Evolutionary conservation across 225 moss, liverwort and hornwort species (phyloP), one percentile per base, ranked within the genome.

Genomic region (Straminergon stramineum): DNA sequence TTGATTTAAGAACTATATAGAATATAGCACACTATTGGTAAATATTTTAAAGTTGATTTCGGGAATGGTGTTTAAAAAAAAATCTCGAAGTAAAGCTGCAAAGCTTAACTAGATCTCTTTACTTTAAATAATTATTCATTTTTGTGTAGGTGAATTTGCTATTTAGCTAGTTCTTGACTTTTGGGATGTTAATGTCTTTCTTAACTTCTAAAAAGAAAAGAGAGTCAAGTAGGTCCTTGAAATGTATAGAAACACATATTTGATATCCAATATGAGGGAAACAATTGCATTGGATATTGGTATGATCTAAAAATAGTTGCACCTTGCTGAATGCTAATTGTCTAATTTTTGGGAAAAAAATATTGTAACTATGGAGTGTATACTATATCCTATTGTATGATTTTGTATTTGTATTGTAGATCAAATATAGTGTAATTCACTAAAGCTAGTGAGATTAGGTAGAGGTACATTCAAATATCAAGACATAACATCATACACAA

Each of bases 241-340:
- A 37, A 55, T 24, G 6, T 37, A 0, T 0, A 0, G 1, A 78
- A 15, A 56, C 0, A 2, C 0, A 52, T 52, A 52, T 21, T 48
- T 48, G 48, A 48, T 48, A 48, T 48, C 48, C 48, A 48, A 48
- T 48, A 48, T 10, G 10, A 31, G 19, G 6, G 1, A 48, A 52
- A 32, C 13, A 32, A 76, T 76, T 32, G 8, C 7, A 51, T 51
- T 75, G 3, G 9, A 51, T 75, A 52, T 76, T 0, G 2, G 3
- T 1, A 34, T 34, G 34, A 32, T 76, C 0, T 32, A 52, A 51
- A 32, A 31, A 51, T 51, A 32, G 7, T 19, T 75, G 12, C 5
- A 20, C 20, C 1, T 32, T 21, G 1, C 5, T 34, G 19, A 34
- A 34, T 32, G 75, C 7, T 11, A 5, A 51, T 51, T 17, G 17